phyloP scores from a whole-genome alignment of 345 rosid species.

The Melastoma malabathricum region DNA sequence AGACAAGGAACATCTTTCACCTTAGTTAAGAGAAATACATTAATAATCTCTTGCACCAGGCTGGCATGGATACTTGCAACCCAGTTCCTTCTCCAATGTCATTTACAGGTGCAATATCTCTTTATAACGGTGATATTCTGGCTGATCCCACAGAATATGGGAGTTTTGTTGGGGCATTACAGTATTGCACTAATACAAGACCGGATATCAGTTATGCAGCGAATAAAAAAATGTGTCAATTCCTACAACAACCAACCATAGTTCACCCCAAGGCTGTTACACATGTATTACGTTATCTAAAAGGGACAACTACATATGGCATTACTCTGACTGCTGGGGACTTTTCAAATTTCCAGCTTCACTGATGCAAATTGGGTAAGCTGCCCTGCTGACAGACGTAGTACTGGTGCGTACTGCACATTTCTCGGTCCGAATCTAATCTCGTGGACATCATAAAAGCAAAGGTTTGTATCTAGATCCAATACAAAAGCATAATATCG shows the following conservation, averaged over 20 bases:
- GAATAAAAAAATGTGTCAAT: background rate
- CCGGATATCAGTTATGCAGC: background rate
- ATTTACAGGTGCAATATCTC: no score
- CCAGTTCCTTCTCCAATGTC: no score
- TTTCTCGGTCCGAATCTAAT: background rate
- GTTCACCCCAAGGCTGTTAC: background rate
- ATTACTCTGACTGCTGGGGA: background rate
- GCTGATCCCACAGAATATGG: no score
- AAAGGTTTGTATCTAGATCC: background rate
- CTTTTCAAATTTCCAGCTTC: background rate
- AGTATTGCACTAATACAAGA: background rate
- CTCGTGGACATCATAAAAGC: slow-evolving; percentile 1
- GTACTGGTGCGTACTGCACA: background rate
- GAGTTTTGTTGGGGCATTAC: background rate
- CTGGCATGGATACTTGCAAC: no score
- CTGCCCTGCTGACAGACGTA: background rate
- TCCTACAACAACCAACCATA: background rate
- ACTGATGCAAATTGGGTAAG: background rate
- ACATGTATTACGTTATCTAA: background rate
- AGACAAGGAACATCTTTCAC: background rate
- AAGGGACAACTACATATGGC: background rate
- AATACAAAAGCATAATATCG: background rate
- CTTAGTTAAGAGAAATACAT: background rate
- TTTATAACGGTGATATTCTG: no score
- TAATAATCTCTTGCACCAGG: background rate